Percentiles rank a stretch among this genome's conserved stretches.
Evolutionary conservation across 495 filamentous ascomycete species (phyloP).

Genomic region (Penicillium lagena): DNA sequence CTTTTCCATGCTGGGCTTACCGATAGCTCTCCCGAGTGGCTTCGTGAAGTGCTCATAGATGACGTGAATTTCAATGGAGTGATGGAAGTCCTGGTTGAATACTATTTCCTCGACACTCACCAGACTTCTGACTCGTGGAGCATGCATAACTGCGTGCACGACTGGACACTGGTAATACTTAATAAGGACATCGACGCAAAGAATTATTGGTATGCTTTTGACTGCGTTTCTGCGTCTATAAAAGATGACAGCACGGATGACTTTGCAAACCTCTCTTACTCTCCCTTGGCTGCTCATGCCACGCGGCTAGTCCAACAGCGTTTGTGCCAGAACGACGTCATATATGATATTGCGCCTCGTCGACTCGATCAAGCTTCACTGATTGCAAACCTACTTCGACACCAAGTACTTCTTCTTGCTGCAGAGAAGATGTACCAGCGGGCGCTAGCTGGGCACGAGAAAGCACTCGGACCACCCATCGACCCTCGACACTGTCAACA

Average conservation of each 20-base stretch:
- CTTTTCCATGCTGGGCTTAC: slow-evolving; percentile 3
- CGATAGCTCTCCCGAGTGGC: slow-evolving; percentile 1
- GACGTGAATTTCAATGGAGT: not conserved
- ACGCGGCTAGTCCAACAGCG: not conserved
- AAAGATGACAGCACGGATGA: no score
- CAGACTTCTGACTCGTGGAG: not conserved
- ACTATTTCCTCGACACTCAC: slow-evolving; percentile 3
- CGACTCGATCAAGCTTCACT: no score
- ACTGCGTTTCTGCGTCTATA: not conserved
- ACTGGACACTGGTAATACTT: slow-evolving; percentile 4
- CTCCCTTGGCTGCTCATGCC: not conserved
- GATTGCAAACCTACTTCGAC: no score
- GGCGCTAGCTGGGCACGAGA: slow-evolving; percentile 25
- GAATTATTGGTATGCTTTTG: slow-evolving; percentile 8
- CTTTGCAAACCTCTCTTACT: not conserved
- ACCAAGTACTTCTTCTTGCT: not conserved
- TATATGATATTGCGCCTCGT: not conserved
- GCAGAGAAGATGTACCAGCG: slow-evolving; percentile 15
- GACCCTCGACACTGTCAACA: not conserved
- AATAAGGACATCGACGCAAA: slow-evolving; percentile 1
- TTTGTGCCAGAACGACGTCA: not conserved
- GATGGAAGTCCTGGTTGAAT: slow-evolving; percentile 1
- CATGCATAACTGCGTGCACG: slow-evolving; percentile 8
- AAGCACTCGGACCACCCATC: not conserved
- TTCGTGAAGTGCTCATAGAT: not conserved